phyloP scores from a whole-genome alignment of 73 alveolate genomes.

The Uronychia setigera region DNA sequence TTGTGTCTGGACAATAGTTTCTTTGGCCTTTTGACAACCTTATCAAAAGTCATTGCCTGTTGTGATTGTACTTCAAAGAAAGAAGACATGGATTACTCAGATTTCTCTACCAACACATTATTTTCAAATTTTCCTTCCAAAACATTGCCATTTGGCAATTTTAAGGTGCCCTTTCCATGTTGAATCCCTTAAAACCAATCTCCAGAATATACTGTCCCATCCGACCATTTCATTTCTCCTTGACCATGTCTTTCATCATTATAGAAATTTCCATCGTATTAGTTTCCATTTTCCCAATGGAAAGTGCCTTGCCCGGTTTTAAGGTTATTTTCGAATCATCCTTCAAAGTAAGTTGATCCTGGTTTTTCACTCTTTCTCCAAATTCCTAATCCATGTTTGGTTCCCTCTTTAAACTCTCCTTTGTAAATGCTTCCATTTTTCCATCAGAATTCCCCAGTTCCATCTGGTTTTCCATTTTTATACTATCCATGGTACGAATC shows the following conservation, averaged over 20 bases:
- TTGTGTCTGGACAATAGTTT: too few species aligned
- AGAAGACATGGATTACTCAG: too few species aligned
- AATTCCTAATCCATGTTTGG: constrained; percentile 35
- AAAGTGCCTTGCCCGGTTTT: constrained; percentile 1
- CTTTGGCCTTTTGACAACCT: too few species aligned
- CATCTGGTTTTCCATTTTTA: constrained; percentile 53
- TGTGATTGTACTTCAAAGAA: too few species aligned
- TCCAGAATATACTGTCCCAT: constrained; percentile 16
- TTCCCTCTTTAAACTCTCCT: constrained; percentile 26
- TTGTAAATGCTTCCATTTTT: constrained; percentile 20
- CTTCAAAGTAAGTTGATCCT: constrained; percentile 14
- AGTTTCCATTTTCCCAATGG: constrained; percentile 6
- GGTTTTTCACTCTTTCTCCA: constrained; percentile 33
- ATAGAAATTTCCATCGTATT: neutral
- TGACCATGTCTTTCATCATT: neutral
- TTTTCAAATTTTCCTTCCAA: neutral
- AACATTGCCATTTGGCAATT: neutral
- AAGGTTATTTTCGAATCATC: constrained; percentile 13
- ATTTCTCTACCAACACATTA: neutral
- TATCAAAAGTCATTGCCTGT: too few species aligned
- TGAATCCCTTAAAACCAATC: constrained; percentile 49
- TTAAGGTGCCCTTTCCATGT: constrained; percentile 71
- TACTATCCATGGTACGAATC: constrained; percentile 64
- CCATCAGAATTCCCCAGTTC: constrained; percentile 31
- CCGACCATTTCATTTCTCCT: constrained; percentile 7